Evolutionary conservation across 164 flowering plant genomes (phyloP), one percentile per base, ranked within the genome.

Genomic region (Chimonanthus salicifolius): DNA sequence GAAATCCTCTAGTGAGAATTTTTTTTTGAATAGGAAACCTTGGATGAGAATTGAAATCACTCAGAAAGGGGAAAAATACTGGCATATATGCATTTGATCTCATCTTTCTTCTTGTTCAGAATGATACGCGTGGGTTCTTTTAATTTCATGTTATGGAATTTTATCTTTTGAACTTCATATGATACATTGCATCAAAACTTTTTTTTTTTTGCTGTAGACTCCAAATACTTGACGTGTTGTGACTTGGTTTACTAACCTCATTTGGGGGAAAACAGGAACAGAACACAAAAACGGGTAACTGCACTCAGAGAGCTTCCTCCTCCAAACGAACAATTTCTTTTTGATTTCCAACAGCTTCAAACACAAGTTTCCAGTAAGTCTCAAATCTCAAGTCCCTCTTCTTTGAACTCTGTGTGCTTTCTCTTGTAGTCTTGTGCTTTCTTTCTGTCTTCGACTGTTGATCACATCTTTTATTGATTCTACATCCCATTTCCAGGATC

Each of bases 251-350:
- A 20, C 63, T 15, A 58, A 7, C 58, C 33, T 58, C 10, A n/a
- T 71, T 58, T 45, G 9, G 58, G 49, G 7, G 4, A 47, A n/a
- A 74, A 58, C 86, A 92, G 99, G 87, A 93, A 92, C 84, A 95
- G 89, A 79, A 75, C 88, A 54, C 97, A 92, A 70, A 94, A 94
- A 87, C 87, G 98, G 71, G 86, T 92, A 20, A 83, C 86, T 71
- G 97, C 99, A 49, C 78, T 88, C 18, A 84, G 92, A 79, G 94
- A 89, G 51, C 89, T 90, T 78, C 99, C 98, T 78, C 99, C 99
- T 15, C 88, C 77, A 47, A 90, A 96, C 77, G 97, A 92, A 71
- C 97, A 90, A 77, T 96, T 96, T 81, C 81, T 95, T 72, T 65
- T 80, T 43, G 99, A 95, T 77, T 96, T 94, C 78, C 92, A 90